phyloP scores from a whole-genome alignment of 345 rosid species.

The Excoecaria cochinchinensis region DNA sequence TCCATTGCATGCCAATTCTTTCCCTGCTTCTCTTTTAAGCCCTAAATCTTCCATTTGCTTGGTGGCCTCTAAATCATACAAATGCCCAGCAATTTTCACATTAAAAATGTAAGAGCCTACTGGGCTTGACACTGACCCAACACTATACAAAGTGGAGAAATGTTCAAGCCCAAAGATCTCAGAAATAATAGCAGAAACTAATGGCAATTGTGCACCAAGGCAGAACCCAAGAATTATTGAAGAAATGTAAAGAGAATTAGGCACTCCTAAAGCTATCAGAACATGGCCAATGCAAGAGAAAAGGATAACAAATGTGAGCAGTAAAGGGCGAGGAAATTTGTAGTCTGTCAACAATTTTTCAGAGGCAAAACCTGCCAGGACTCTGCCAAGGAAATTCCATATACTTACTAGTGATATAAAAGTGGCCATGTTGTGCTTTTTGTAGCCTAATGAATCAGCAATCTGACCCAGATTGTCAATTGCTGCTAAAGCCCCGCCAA shows the following conservation, averaged over 20 bases:
- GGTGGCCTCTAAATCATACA: conserved; percentile 23
- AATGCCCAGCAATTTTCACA: conserved; percentile 24
- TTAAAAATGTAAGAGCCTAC: conserved; percentile 24
- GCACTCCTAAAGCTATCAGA: conserved; percentile 16
- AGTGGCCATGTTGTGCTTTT: conserved; percentile 10
- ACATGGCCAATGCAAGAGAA: conserved; percentile 19
- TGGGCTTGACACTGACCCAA: conserved; percentile 24
- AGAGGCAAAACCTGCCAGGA: conserved; percentile 22
- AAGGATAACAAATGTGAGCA: conserved; percentile 14
- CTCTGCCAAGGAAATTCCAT: conserved; percentile 26
- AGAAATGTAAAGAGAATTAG: conserved; percentile 20
- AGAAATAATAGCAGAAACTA: conserved; percentile 19
- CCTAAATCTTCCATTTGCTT: conserved; percentile 19
- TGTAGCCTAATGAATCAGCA: conserved; percentile 20
- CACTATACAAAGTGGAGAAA: conserved; percentile 20
- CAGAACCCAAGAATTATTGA: conserved; percentile 24
- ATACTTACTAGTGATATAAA: conserved; percentile 22
- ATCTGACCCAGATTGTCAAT: conserved; percentile 31
- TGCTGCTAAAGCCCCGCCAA: conserved; percentile 24
- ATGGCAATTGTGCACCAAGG: conserved; percentile 27
- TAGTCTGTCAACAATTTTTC: conserved; percentile 16
- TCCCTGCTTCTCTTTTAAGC: conserved; percentile 4
- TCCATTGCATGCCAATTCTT: conserved; percentile 12
- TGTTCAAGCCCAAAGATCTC: conserved; percentile 28
- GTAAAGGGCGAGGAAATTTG: conserved; percentile 16